Evolutionary conservation across 352 stramenopile genomes (phyloP).

Genomic region (Globisporangium yorkense): DNA sequence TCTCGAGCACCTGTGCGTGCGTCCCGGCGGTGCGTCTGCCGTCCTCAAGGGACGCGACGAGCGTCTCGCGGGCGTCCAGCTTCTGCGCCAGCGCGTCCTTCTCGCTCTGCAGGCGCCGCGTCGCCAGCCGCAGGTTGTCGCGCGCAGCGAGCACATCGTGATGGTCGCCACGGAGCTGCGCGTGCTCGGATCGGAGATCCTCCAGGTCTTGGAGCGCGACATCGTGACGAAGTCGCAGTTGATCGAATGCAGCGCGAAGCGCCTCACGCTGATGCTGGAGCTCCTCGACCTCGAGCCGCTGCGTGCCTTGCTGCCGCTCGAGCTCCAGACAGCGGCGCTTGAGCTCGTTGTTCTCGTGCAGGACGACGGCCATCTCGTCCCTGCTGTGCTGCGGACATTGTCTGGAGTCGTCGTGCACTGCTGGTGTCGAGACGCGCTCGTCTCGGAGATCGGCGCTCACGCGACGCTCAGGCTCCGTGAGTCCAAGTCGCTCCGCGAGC

Average conservation of each 20-base stretch:
- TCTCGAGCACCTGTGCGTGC: slow-evolving; percentile 10
- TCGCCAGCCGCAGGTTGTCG: slow-evolving; percentile 6
- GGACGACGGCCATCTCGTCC: slow-evolving; percentile 1
- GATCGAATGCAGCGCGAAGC: slow-evolving; percentile 19
- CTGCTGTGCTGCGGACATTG: slow-evolving; percentile 8
- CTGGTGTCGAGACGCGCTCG: slow-evolving; percentile 1
- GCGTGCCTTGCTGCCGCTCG: slow-evolving; percentile 21
- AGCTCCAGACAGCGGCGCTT: slow-evolving; percentile 43
- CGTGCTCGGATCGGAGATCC: slow-evolving; percentile 18
- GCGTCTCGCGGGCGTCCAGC: slow-evolving; percentile 7
- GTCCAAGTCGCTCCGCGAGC: slow-evolving; percentile 21
- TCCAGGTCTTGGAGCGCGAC: slow-evolving; percentile 3
- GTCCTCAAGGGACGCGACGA: slow-evolving; percentile 1
- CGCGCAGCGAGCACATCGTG: slow-evolving; percentile 3
- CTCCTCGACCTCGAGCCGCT: slow-evolving; percentile 19
- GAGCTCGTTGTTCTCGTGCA: slow-evolving; percentile 21
- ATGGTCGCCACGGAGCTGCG: slow-evolving; percentile 12
- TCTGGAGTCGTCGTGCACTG: slow-evolving; percentile 4
- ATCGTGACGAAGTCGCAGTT: slow-evolving; percentile 6
- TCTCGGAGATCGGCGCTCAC: slow-evolving; percentile 1
- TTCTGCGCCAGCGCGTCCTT: slow-evolving; percentile 9
- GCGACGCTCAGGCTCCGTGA: slow-evolving; percentile 18
- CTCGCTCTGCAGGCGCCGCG: slow-evolving; percentile 11
- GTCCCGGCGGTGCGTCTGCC: slow-evolving; percentile 8
- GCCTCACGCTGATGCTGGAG: slow-evolving; percentile 18